Evolutionary conservation across 2,329 filamentous ascomycete genomes (phyloP).

Genomic region (Cladosporium cucumerinum): DNA sequence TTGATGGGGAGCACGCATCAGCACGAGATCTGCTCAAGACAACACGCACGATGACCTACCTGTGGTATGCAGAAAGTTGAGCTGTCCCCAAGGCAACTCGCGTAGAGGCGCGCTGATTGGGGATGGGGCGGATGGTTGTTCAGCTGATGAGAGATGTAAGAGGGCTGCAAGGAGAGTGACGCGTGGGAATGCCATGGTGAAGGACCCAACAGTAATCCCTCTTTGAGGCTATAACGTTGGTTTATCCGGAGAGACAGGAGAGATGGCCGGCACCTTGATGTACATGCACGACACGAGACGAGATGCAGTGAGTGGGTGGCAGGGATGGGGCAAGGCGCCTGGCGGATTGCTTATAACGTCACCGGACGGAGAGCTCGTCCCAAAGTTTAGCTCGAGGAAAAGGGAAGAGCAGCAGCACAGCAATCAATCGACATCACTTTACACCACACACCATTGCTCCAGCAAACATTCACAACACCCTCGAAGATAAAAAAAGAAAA

Average conservation of each 20-base stretch:
- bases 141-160: conserved; percentile 30
- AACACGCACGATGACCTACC: background rate
- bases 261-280: conserved; percentile 8
- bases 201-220: background rate
- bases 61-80: conserved; percentile 93
- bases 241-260: background rate
- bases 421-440: background rate
- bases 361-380: background rate
- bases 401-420: background rate
- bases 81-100: conserved; percentile 82
- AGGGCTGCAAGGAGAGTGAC: conserved; percentile 25
- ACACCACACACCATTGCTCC: background rate
- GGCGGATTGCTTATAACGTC: background rate
- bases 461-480: background rate
- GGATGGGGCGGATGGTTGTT: conserved; percentile 76
- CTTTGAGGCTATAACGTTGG: background rate
- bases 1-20: background rate
- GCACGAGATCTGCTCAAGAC: background rate
- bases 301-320: background rate
- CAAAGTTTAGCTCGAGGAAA: conserved; percentile 5
- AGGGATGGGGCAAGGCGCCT: background rate
- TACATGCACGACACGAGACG: background rate
- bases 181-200: conserved; percentile 21
- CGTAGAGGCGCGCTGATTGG: conserved; percentile 79
- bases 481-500: background rate